Evolutionary conservation across 306 rosid genomes (phyloP).

Genomic region (Acacia acuminata): DNA sequence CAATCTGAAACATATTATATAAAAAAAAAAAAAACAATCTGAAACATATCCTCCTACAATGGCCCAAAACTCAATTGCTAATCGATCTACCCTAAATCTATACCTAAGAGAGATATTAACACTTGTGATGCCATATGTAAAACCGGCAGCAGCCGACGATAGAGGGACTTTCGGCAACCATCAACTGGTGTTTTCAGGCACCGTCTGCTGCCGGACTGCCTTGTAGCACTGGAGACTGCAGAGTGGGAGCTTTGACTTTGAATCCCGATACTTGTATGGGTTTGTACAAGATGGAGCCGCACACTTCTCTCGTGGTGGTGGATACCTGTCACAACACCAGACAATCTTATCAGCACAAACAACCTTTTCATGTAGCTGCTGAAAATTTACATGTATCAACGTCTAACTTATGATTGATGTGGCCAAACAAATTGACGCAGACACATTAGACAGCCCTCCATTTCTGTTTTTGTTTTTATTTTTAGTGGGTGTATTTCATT

Average conservation of each 20-base stretch:
- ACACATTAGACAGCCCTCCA: neutral
- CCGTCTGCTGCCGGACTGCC: constrained; percentile 53
- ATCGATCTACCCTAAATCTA: constrained; percentile 24
- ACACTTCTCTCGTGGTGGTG: constrained; percentile 84
- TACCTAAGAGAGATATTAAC: constrained; percentile 29
- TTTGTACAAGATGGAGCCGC: constrained; percentile 79
- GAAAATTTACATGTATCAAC: constrained; percentile 20
- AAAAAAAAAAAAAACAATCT: too few relatives aligned
- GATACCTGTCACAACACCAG: constrained; percentile 66
- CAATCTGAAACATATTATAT: constrained; percentile 27
- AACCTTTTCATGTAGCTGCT: neutral
- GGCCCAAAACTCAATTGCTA: constrained; percentile 22
- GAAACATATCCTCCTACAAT: constrained; percentile 28
- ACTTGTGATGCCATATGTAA: constrained; percentile 10
- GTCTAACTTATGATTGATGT: constrained; percentile 8
- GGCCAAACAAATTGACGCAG: neutral
- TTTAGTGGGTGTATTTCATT: neutral
- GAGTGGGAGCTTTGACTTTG: constrained; percentile 82
- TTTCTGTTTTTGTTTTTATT: neutral
- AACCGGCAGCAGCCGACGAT: constrained; percentile 25
- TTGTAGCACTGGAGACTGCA: constrained; percentile 94
- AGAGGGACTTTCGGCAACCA: constrained; percentile 17
- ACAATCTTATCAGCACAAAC: constrained; percentile 19
- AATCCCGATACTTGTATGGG: constrained; percentile 86
- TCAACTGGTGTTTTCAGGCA: constrained; percentile 46